A percentile compares a stretch with the other conserved stretches of the same genome.
phyloP scores from a whole-genome alignment of 306 rosid genomes.

The Vigna reflexopilosa region DNA sequence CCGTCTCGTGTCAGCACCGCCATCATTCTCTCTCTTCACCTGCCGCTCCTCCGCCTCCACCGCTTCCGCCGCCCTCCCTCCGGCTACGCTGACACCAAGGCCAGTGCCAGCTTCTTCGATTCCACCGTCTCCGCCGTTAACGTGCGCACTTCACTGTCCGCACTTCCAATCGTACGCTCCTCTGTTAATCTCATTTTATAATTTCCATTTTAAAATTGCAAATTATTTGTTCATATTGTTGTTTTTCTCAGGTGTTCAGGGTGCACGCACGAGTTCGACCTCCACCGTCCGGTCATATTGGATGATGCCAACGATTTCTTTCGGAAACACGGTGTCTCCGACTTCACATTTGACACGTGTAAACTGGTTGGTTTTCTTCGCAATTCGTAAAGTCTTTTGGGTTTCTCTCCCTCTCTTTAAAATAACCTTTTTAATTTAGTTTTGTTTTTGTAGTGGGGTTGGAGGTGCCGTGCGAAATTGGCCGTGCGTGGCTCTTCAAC shows the following conservation, averaged over 20 bases:
- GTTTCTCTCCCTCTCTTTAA: not conserved
- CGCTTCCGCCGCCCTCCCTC: conserved; percentile 45
- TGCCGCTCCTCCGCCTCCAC: conserved; percentile 49
- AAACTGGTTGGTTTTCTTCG: conserved; percentile 57
- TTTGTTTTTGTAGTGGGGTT: conserved; percentile 65
- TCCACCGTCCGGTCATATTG: conserved; percentile 79
- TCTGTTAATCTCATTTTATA: not conserved
- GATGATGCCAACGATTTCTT: conserved; percentile 83
- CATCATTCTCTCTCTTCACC: conserved; percentile 58
- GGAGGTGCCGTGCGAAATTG: conserved; percentile 97
- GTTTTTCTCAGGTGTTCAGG: conserved; percentile 76
- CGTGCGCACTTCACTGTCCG: conserved; percentile 81
- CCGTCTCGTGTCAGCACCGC: conserved; percentile 57
- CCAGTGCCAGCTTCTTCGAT: conserved; percentile 47
- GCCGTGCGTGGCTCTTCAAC: conserved; percentile 83
- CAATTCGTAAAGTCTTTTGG: not conserved
- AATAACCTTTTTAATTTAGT: not conserved
- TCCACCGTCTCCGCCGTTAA: conserved; percentile 56
- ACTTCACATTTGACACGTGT: conserved; percentile 82
- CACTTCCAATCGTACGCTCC: conserved; percentile 85
- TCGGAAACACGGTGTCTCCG: conserved; percentile 64
- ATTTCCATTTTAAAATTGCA: not conserved
- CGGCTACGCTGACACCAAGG: conserved; percentile 32
- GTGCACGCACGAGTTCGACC: conserved; percentile 84
- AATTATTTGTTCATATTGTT: not conserved